Evolutionary conservation across 83 land plant species (phyloP), one percentile per base, ranked within the genome.

Genomic region (Picea mariana): DNA sequence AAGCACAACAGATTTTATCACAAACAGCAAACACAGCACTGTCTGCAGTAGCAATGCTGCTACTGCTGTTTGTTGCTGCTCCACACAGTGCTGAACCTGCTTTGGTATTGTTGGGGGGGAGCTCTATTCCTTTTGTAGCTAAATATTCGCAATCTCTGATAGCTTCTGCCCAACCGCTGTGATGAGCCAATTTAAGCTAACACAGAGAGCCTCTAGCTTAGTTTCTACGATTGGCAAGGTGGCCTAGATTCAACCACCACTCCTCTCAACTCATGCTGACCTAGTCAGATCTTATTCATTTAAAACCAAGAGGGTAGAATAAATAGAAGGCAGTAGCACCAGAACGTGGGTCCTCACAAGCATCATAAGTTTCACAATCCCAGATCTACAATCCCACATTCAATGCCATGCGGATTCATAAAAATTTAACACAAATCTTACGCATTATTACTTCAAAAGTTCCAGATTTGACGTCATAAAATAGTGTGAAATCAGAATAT

Each of bases 201-300:
- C 77, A 55, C 3, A 55, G 58, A 55, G 58, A 0, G 58, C 15
- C 15, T 55, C 1, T 73, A 44, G 77, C 77, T 73, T 73, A 52
- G 42, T 73, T 73, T 73, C 77, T 44, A 73, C 40, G 77, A 73
- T 16, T 73, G 77, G 58, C 77, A 73, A 44, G 27, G 55, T 73
- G 77, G 77, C 55, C 77, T 73, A 44, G 77, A 73, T 73, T 73
- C 77, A 73, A 73, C 77, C 24, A 73, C 77, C 77, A 49, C 58
- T n/a, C 16, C 44, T 21, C 21, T 73, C 47, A 73, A 21, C 47
- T 47, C 42, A 47, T 21, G 38, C 21, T 73, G 44, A n/a, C 77
- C 77, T 44, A 47, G 77, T 73, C 77, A 73, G 77, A 44, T 72
- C 55, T 44, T n/a, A 72, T 42, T 42, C 76, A 72, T 73, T 21